Base-by-base conservation (phyloP, 768 basidiomycete genomes). In the Mycena capillaripes region DNA sequence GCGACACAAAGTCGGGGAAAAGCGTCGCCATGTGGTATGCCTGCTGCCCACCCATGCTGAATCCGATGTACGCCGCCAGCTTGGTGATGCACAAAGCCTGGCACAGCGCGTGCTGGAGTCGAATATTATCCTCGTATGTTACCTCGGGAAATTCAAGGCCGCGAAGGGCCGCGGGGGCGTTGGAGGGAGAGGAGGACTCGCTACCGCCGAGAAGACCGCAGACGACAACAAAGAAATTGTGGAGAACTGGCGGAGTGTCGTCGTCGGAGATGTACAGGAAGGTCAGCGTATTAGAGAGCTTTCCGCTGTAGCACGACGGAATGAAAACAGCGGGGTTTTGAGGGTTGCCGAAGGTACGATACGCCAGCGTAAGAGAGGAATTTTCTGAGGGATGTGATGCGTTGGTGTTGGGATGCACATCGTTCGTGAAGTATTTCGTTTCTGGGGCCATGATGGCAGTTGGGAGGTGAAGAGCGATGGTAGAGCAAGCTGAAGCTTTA, bases 1-100 rank as follows among this genome's bases (percentile, higher is more conserved):
- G 73, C 61, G 36, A 29, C 14, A 68, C 73, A 19, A 74, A 74
- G 21, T 70, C 73, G 23, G 73, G 73, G 60, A 65, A 74, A 17
- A 74, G 59, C 27, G 69, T n/a, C 6, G 73, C 69, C 73, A 74
- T 74, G 46, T 70, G 69, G 38, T 74, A 74, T 2, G 73, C 73
- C 19, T 74, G 73, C 50, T 74, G 73, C 2, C 69, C 73, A 25
- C 73, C 73, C 73, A 74, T 74, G 40, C 73, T 74, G 69, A 74
- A 74, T 2, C 73, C 69, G 17, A 74, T 74, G 56, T 71, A 74
- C 32, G 69, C 73, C 12, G 69, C 65, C 16, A 74, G 69, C 36
- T 68, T 56, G 14, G 65, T 59, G 44, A 74, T 70, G 23, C 69
- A 69, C 17, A 74, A 25, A 1, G 65, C 64, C 27, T 30, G 21